Base-by-base conservation (phyloP, 106 monocot species). In the Allium sativum region DNA sequence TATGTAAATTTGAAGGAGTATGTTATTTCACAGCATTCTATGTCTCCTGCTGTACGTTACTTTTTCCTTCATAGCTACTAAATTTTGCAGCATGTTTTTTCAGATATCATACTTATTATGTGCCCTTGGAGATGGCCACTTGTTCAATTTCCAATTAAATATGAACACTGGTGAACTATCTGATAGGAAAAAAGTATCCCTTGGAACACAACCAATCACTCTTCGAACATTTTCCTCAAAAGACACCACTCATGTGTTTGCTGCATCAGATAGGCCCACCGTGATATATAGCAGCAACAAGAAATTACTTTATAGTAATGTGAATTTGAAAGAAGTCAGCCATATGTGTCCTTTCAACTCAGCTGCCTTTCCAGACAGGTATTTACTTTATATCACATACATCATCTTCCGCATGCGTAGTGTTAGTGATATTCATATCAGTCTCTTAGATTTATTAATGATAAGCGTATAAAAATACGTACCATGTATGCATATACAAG, bases 321-420 rank as follows among this genome's bases (percentile, higher is more conserved):
- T 98, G 42, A 98, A 98, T 75, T 67, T 91, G 65, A 98, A 88
- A 76, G 91, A 98, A 88, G 96, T 98, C 44, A 88, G 88, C 48
- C 96, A 98, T 48, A 98, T 98, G 96, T 91, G 96, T 65, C 96
- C 96, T 65, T 98, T 98, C 62, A 98, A 88, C 65, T 87, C 91
- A 42, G 96, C 96, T 74, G 96, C 96, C 67, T 91, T 88, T 45
- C 96, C 91, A n/a, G 96, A 96, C 79, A 96, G 96, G 90, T 90
- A 42, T 12, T 62, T 46, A 68, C 69, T 67, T 31, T 31, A n/a
- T n/a, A n/a, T n/a, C n/a, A n/a, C n/a, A n/a, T n/a, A n/a, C n/a
- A n/a, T n/a, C n/a, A n/a, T n/a, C n/a, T n/a, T n/a, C n/a, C n/a
- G n/a, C n/a, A 22, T 22, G 22, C 1, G 22, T 3, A 22, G 22